These are phyloP conservation scores for Podospora tetraspora DNA, from an alignment of 495 filamentous ascomycete genomes.

Conservation along the genomic window DNA sequence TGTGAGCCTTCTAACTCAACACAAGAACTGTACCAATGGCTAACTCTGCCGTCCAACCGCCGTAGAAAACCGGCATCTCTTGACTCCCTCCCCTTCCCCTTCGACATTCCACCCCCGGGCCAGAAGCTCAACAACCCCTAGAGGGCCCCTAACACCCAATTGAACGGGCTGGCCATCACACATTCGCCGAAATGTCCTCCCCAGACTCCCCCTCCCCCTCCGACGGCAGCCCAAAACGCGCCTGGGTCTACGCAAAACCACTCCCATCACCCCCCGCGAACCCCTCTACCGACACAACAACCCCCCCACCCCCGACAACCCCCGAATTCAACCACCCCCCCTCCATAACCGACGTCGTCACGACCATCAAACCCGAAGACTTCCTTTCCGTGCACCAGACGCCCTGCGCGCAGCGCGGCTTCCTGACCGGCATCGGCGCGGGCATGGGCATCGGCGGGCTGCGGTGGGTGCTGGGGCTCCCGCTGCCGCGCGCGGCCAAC, in stretches of 20 bases:
- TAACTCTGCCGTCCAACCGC: neutral
- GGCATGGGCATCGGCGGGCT: conserved; percentile 70
- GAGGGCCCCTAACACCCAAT: neutral
- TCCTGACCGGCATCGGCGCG: conserved; percentile 74
- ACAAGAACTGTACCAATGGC: neutral
- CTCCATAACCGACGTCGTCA: conserved; percentile 58
- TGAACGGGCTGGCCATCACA: neutral
- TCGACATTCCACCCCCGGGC: neutral
- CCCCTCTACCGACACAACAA: neutral
- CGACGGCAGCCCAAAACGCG: neutral
- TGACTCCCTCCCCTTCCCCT: neutral
- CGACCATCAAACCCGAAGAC: conserved; percentile 61
- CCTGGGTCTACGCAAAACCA: neutral
- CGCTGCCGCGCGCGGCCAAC: conserved; percentile 59
- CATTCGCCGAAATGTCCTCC: neutral
- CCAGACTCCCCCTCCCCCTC: neutral
- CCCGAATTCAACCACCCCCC: conserved; percentile 36
- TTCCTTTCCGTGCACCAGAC: conserved; percentile 68
- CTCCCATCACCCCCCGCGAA: neutral
- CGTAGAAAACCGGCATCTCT: neutral
- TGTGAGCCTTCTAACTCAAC: neutral
- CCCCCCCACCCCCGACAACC: conserved; percentile 18
- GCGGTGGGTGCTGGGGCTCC: conserved; percentile 59
- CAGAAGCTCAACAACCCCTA: conserved; percentile 1
- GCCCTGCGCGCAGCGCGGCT: conserved; percentile 77